Percentiles rank a stretch among this genome's conserved stretches.
Evolutionary conservation across 371 early-diverging fungal genomes (phyloP).

Genomic region (Rhizopus microsporus): DNA sequence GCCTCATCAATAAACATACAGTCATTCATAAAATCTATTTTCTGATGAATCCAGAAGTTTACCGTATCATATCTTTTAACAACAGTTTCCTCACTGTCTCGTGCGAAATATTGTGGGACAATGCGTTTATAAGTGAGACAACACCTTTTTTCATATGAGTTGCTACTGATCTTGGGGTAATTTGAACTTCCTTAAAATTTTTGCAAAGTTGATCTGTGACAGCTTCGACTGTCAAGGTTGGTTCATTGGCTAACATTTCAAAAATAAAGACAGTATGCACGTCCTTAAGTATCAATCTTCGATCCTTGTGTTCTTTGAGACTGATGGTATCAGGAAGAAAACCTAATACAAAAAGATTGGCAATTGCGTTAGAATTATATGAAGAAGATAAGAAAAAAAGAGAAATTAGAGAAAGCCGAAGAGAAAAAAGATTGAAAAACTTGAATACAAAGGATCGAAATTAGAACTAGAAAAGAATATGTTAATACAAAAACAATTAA

Average conservation of each 20-base stretch:
- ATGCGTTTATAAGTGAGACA: slow-evolving; percentile 8
- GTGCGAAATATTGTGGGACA: slow-evolving; percentile 9
- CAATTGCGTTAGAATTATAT: too few relatives aligned
- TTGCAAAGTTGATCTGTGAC: slow-evolving; percentile 10
- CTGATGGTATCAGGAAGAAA: slow-evolving; percentile 15
- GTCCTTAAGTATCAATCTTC: slow-evolving; percentile 5
- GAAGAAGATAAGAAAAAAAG: too few relatives aligned
- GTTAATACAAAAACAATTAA: too few relatives aligned
- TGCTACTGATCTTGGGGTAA: slow-evolving; percentile 12
- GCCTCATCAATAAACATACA: slow-evolving; percentile 23
- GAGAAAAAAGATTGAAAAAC: too few relatives aligned
- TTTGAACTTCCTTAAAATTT: slow-evolving; percentile 12
- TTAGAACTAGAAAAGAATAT: too few relatives aligned
- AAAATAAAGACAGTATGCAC: slow-evolving; percentile 19
- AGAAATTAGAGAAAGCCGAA: too few relatives aligned
- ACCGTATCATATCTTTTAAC: slow-evolving; percentile 8
- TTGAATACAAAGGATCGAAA: too few relatives aligned
- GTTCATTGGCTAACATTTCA: slow-evolving; percentile 9
- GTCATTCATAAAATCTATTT: slow-evolving; percentile 15
- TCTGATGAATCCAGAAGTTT: slow-evolving; percentile 5
- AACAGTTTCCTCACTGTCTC: slow-evolving; percentile 11
- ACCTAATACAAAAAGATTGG: too few relatives aligned
- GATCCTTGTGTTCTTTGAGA: slow-evolving; percentile 7
- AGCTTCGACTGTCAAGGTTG: slow-evolving; percentile 18
- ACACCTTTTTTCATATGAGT: slow-evolving; percentile 11